Percentiles rank a stretch among this genome's conserved stretches.
phyloP scores from a whole-genome alignment of 768 basidiomycete genomes.

The Suillus brevipes region DNA sequence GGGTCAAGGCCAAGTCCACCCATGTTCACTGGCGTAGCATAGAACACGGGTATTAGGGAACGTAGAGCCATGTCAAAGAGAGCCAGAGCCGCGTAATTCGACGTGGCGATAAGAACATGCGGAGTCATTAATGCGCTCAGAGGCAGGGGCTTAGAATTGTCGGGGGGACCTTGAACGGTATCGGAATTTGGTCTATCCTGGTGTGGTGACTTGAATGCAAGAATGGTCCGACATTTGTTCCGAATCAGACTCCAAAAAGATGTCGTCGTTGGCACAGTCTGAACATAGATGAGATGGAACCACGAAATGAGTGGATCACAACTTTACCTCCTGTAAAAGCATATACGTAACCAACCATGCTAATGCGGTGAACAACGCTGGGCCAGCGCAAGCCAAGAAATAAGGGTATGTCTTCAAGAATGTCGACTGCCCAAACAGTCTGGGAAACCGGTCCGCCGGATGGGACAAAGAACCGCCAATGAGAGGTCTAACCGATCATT shows the following conservation, averaged over 20 bases:
- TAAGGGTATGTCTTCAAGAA: constrained; percentile 68
- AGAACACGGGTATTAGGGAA: constrained; percentile 34
- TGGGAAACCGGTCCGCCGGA: constrained; percentile 63
- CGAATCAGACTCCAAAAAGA: constrained; percentile 29
- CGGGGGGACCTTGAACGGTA: neutral
- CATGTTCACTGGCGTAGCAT: constrained; percentile 17
- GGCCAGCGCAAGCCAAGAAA: constrained; percentile 63
- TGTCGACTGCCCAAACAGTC: constrained; percentile 48
- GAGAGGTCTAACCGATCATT: constrained; percentile 46
- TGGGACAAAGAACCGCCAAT: constrained; percentile 63
- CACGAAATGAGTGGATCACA: neutral
- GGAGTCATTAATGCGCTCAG: constrained; percentile 47
- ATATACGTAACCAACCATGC: constrained; percentile 47
- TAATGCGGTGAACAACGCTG: constrained; percentile 51
- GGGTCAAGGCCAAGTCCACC: constrained; percentile 17
- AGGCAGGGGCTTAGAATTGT: constrained; percentile 35
- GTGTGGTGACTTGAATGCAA: neutral
- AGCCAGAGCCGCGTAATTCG: constrained; percentile 60
- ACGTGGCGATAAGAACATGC: constrained; percentile 51
- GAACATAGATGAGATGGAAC: neutral
- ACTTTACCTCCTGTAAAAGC: constrained; percentile 51
- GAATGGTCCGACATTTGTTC: constrained; percentile 30
- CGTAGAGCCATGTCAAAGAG: constrained; percentile 62
- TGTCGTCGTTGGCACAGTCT: constrained; percentile 13
- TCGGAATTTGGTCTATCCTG: neutral